A percentile compares a stretch with the other conserved stretches of the same genome.
These are phyloP conservation scores for Russula abietina DNA, from an alignment of 768 basidiomycete species.

Conservation along the genomic window DNA sequence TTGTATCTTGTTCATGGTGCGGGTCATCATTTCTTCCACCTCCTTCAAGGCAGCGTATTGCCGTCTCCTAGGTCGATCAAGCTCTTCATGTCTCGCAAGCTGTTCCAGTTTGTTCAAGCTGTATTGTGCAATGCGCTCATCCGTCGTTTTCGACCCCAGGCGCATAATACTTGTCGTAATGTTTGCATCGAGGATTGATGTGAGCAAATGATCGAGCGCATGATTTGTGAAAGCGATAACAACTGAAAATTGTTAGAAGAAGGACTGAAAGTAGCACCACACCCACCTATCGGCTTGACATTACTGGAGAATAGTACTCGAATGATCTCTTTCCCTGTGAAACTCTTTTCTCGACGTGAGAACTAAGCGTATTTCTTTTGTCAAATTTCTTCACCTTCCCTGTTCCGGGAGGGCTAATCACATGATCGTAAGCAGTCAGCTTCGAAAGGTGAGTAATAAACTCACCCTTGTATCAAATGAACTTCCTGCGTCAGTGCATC, in stretches of 20 bases:
- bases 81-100: conserved; percentile 37
- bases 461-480: conserved; percentile 66
- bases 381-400: conserved; percentile 48
- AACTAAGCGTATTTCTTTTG: neutral
- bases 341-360: conserved; percentile 40
- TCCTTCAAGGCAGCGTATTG: conserved; percentile 39
- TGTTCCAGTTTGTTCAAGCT: conserved; percentile 55
- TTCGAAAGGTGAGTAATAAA: neutral
- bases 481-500: conserved; percentile 55
- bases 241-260: conserved; percentile 23
- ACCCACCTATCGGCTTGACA: conserved; percentile 44
- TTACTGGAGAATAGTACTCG: conserved; percentile 53
- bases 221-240: conserved; percentile 72
- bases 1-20: conserved; percentile 37
- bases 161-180: conserved; percentile 64
- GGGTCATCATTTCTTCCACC: conserved; percentile 42
- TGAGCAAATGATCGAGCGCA: conserved; percentile 68
- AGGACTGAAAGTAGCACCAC: neutral
- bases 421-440: neutral
- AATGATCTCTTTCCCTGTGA: conserved; percentile 62
- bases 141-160: conserved; percentile 55
- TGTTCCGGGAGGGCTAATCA: conserved; percentile 63
- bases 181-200: conserved; percentile 53
- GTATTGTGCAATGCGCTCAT: conserved; percentile 55
- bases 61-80: conserved; percentile 33